Conservation (phyloP, 805 yeast species). For the Candida piceae region DNA sequence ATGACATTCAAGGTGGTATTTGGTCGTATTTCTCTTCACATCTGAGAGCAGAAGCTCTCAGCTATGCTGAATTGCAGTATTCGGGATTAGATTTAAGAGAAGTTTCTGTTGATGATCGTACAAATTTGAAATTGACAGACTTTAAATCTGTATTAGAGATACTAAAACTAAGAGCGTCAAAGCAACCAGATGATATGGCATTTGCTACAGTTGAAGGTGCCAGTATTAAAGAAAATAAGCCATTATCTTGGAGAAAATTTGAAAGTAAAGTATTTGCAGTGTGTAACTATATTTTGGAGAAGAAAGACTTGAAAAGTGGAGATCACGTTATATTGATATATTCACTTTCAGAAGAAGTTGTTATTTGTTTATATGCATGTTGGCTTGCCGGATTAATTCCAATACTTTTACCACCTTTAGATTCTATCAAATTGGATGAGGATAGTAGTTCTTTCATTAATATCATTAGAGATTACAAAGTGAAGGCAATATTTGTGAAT, state of each 20-base stretch:
- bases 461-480: slow-evolving; percentile 65
- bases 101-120: slow-evolving; percentile 70
- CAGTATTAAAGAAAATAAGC: slow-evolving; percentile 44
- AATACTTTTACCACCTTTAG: slow-evolving; percentile 70
- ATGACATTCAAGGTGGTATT: slow-evolving; percentile 72
- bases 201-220: slow-evolving; percentile 41
- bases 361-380: slow-evolving; percentile 82
- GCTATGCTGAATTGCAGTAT: slow-evolving; percentile 64
- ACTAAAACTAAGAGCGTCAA: slow-evolving; percentile 69
- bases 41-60: slow-evolving; percentile 55
- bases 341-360: slow-evolving; percentile 81
- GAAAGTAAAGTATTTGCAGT: slow-evolving; percentile 74
- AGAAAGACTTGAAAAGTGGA: slow-evolving; percentile 59
- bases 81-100: slow-evolving; percentile 80
- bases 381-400: slow-evolving; percentile 75
- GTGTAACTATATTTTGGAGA: slow-evolving; percentile 63
- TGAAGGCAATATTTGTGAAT: slow-evolving; percentile 70
- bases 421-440: slow-evolving; percentile 52
- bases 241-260: slow-evolving; percentile 74
- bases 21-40: slow-evolving; percentile 77
- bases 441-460: slow-evolving; percentile 65
- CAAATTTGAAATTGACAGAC: slow-evolving; percentile 67
- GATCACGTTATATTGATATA: slow-evolving; percentile 76
- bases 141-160: slow-evolving; percentile 69
- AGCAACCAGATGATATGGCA: slow-evolving; percentile 77